These are phyloP conservation scores for Leccinum subtestaceum DNA, from an alignment of 768 basidiomycete species.

Conservation along the genomic window DNA sequence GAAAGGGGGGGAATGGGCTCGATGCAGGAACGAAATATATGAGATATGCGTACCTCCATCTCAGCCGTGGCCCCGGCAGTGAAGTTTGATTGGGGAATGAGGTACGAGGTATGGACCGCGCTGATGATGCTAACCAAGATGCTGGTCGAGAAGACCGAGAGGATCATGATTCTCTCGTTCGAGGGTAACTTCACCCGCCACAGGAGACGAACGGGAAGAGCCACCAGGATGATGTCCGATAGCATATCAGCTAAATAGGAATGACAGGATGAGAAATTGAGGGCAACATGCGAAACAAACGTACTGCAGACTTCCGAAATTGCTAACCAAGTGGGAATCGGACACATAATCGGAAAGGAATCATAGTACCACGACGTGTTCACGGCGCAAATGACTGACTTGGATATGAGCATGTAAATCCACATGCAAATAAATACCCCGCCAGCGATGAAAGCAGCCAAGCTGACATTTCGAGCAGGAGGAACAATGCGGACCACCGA, in stretches of 20 bases:
- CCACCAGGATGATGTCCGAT: constrained; percentile 45
- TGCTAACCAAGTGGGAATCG: constrained; percentile 45
- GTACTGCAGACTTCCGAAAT: constrained; percentile 52
- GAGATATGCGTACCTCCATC: constrained; percentile 38
- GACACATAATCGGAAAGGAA: constrained; percentile 37
- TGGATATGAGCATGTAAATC: constrained; percentile 16
- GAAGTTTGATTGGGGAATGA: constrained; percentile 31
- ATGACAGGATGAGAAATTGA: neutral
- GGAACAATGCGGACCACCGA: constrained; percentile 27
- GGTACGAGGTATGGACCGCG: constrained; percentile 41
- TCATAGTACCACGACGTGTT: constrained; percentile 37
- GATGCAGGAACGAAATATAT: neutral
- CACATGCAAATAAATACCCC: constrained; percentile 19
- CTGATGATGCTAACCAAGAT: constrained; percentile 46
- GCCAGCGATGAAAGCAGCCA: neutral
- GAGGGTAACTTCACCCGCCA: constrained; percentile 40
- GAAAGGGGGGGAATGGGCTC: neutral
- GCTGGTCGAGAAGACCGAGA: constrained; percentile 50
- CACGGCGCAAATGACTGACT: constrained; percentile 42
- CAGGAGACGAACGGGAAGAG: constrained; percentile 45
- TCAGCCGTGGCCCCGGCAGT: constrained; percentile 31
- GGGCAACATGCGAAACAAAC: constrained; percentile 15
- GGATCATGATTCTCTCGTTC: constrained; percentile 40
- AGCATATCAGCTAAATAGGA: constrained; percentile 41
- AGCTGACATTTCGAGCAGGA: constrained; percentile 8